Base-by-base conservation (phyloP, 306 rosid species). In the Acacia melanoxylon region DNA sequence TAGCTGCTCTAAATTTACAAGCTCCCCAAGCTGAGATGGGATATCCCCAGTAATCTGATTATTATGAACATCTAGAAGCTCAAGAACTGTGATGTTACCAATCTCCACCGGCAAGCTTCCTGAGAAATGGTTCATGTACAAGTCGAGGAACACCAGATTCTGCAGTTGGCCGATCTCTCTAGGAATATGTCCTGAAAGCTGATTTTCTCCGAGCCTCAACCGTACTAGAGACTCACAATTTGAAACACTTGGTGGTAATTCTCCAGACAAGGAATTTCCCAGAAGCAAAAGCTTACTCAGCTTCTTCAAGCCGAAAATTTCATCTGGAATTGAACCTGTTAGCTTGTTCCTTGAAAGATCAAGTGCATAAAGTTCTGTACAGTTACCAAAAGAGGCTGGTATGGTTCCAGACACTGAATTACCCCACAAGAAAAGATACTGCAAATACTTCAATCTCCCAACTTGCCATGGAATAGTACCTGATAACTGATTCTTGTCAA, bases 331-430 rank as follows among this genome's bases (percentile, higher is more conserved):
- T 15, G 89, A 85, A 72, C 99, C 99, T 22, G 98, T 89, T 29
- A 95, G 88, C 83, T 89, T 95, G 88, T 95, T 95, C 87, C 94
- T 90, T 49, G 99, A 95, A 86, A 95, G 98, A 83, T 95, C 99
- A 82, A 95, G 97, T 44, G 94, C 92, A 83, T 89, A 93, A 4
- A 95, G 98, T 62, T 95, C 98, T 15, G 92, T 86, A 82, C 97
- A 95, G 90, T 95, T 95, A 15, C 97, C 94, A 78, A 95, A 95
- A 20, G 98, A 95, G 7, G 91, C 65, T 35, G 97, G 98, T 83
- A 93, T 92, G 27, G 92, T 86, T 65, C 99, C 99, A 80, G 98
- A 92, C 22, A 95, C 91, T 24, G 82, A 82, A 82, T 95, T 95
- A 1, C 98, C 98, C 99, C 99, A 95, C 82, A 95, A 56, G 93